Percentiles rank a stretch among this genome's conserved stretches.
Conservation (phyloP, 371 early-diverging fungal genomes). For the Mucor indicus region DNA sequence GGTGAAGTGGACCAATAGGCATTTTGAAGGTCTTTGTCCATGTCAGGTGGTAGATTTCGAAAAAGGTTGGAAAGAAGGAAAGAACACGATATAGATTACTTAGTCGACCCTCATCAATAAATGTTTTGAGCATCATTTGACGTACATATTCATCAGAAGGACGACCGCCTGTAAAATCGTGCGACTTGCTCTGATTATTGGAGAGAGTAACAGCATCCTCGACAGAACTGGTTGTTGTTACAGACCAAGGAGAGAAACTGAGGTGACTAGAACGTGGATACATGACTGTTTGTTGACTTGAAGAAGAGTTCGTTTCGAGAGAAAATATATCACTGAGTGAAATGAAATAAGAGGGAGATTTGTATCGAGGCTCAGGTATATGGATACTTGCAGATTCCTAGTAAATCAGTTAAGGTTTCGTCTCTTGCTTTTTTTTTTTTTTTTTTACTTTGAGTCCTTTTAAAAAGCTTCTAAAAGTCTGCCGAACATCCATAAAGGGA, state of each 20-base stretch:
- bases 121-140: slow-evolving; percentile 54
- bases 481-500: slow-evolving; percentile 59
- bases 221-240: slow-evolving; percentile 5
- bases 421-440: not conserved
- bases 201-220: too few species aligned
- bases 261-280: slow-evolving; percentile 46
- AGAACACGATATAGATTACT: slow-evolving; percentile 55
- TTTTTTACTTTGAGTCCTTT: slow-evolving; percentile 38
- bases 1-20: slow-evolving; percentile 53
- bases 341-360: slow-evolving; percentile 64
- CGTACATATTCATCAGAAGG: slow-evolving; percentile 48
- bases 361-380: slow-evolving; percentile 52
- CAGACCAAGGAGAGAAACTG: slow-evolving; percentile 56
- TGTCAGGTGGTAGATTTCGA: slow-evolving; percentile 50
- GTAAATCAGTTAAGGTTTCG: not conserved
- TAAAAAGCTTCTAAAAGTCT: slow-evolving; percentile 45
- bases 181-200: too few species aligned
- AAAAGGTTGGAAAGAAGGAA: slow-evolving; percentile 64
- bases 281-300: slow-evolving; percentile 15
- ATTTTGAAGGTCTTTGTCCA: slow-evolving; percentile 40
- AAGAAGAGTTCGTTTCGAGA: slow-evolving; percentile 30
- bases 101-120: slow-evolving; percentile 54
- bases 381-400: slow-evolving; percentile 37
- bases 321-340: slow-evolving; percentile 43
- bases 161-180: slow-evolving; percentile 37